A percentile compares a stretch with the other conserved stretches of the same genome.
These are phyloP conservation scores for Leccinum pellstonianum DNA, from an alignment of 768 basidiomycete species.

Conservation along the genomic window DNA sequence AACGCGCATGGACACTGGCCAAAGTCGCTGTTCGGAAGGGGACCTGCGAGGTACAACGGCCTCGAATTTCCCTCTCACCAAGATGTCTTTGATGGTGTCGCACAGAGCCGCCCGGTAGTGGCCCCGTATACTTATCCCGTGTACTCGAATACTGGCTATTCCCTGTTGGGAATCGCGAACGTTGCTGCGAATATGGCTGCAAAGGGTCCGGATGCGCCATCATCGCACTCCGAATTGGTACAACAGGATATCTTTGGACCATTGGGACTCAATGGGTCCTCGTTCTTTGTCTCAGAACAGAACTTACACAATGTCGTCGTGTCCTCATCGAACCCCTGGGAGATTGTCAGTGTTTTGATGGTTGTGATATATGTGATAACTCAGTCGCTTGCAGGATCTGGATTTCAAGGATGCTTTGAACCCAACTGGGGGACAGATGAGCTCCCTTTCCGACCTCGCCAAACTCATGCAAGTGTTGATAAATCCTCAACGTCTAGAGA, in stretches of 20 bases:
- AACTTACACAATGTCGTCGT: constrained; percentile 40
- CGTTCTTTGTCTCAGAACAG: constrained; percentile 41
- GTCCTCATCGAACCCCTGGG: constrained; percentile 34
- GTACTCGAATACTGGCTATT: constrained; percentile 42
- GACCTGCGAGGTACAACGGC: constrained; percentile 31
- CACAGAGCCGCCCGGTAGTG: constrained; percentile 39
- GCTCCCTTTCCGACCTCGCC: constrained; percentile 46
- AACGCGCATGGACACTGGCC: constrained; percentile 41
- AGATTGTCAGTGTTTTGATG: constrained; percentile 32
- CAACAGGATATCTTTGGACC: constrained; percentile 51
- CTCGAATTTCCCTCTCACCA: constrained; percentile 33
- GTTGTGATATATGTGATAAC: not conserved
- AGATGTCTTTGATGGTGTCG: constrained; percentile 36
- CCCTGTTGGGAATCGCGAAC: constrained; percentile 36
- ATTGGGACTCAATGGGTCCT: constrained; percentile 42
- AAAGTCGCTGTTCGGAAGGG: constrained; percentile 23
- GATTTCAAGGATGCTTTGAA: constrained; percentile 41
- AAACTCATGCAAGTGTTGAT: constrained; percentile 46
- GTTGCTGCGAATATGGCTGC: constrained; percentile 32
- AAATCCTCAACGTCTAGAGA: constrained; percentile 37
- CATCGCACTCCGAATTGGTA: constrained; percentile 43
- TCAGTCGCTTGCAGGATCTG: constrained; percentile 33
- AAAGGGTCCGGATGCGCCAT: constrained; percentile 17
- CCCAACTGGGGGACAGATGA: constrained; percentile 50
- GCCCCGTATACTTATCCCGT: constrained; percentile 44